phyloP scores from a whole-genome alignment of 495 filamentous ascomycete species.

The Daldinia vernicosa region DNA sequence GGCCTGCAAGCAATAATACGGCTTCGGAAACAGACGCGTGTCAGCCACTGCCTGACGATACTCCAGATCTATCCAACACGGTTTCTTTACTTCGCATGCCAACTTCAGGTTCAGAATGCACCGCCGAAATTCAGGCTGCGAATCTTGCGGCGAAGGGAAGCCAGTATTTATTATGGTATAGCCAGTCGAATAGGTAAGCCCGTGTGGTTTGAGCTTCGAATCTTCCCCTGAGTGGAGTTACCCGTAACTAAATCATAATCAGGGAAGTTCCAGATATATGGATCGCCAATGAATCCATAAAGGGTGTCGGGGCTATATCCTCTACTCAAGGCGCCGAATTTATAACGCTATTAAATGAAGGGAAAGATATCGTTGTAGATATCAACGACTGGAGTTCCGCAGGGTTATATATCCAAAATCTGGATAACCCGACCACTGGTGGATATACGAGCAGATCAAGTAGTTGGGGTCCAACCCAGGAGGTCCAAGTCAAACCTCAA shows the following conservation, averaged over 20 bases:
- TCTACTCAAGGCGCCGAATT: background rate
- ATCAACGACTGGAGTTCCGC: background rate
- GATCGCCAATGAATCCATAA: background rate
- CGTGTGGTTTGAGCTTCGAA: background rate
- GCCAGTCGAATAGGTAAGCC: background rate
- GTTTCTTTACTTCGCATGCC: background rate
- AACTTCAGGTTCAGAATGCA: background rate
- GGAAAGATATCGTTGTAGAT: background rate
- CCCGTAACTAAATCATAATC: no score
- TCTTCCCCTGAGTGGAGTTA: no score
- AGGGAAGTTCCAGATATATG: background rate
- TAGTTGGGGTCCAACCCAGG: conserved; percentile 63
- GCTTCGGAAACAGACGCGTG: background rate
- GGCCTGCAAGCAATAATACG: background rate
- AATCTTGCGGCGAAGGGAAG: background rate
- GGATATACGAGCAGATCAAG: conserved; percentile 57
- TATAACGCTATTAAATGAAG: background rate
- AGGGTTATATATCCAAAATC: background rate
- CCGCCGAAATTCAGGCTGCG: background rate
- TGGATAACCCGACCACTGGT: conserved; percentile 16
- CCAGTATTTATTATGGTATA: background rate
- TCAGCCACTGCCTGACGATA: background rate
- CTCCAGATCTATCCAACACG: background rate
- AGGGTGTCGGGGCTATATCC: background rate
- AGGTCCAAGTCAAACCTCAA: conserved; percentile 61